phyloP scores from a whole-genome alignment of 176 grass and related monocot genomes.

The Lolium perenne region DNA sequence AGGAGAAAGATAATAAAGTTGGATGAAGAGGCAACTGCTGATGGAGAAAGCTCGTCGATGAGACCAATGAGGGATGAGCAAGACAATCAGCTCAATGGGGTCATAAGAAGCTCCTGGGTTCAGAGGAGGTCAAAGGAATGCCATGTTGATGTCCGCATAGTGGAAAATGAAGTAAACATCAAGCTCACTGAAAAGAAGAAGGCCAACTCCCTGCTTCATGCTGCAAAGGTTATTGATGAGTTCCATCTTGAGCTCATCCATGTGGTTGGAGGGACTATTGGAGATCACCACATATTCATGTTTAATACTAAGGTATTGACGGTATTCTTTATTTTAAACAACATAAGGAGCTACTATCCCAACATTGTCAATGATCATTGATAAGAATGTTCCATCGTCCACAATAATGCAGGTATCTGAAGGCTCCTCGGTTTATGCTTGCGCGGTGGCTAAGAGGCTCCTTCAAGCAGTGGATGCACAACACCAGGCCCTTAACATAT shows the following conservation, averaged over 20 bases:
- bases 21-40: conserved; percentile 57
- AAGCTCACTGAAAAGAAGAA: conserved; percentile 90
- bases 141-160: conserved; percentile 74
- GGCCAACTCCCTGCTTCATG: conserved; percentile 68
- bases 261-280: conserved; percentile 70
- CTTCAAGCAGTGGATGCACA: conserved; percentile 67
- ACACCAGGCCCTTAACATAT: conserved; percentile 36
- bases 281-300: conserved; percentile 90
- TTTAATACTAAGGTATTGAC: conserved; percentile 82
- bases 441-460: conserved; percentile 73
- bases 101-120: conserved; percentile 81
- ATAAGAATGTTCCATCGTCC: conserved; percentile 27
- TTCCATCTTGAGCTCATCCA: conserved; percentile 77
- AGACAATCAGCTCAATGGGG: conserved; percentile 55
- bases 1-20: conserved; percentile 60
- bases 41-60: conserved; percentile 72
- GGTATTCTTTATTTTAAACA: conserved; percentile 11
- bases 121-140: conserved; percentile 84
- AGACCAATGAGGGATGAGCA: conserved; percentile 52
- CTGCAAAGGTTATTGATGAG: conserved; percentile 72
- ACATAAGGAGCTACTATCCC: conserved; percentile 2
- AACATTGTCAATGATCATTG: neutral
- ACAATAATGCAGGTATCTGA: conserved; percentile 59
- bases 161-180: conserved; percentile 87
- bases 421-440: conserved; percentile 79